Percentiles rank a stretch among this genome's conserved stretches.
Conservation (phyloP, 768 basidiomycete genomes). For the Lentinula sp. region DNA sequence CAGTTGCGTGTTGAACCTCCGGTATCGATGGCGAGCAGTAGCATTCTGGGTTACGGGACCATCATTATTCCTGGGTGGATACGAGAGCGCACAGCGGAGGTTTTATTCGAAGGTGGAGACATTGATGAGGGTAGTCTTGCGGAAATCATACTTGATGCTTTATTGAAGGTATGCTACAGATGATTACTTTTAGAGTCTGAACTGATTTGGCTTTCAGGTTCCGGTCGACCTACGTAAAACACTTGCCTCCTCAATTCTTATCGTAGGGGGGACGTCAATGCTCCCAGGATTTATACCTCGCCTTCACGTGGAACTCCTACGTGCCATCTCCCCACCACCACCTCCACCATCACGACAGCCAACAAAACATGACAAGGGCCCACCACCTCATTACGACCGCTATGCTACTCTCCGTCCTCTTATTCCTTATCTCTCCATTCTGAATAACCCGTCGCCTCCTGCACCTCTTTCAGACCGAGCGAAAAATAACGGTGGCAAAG, state of each 20-base stretch:
- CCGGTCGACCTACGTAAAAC: slow-evolving; percentile 87
- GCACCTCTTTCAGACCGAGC: slow-evolving; percentile 43
- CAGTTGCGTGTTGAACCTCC: slow-evolving; percentile 67
- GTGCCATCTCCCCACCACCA: slow-evolving; percentile 42
- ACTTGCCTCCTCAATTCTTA: slow-evolving; percentile 77
- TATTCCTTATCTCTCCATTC: slow-evolving; percentile 65
- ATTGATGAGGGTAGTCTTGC: slow-evolving; percentile 83
- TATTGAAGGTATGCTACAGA: slow-evolving; percentile 62
- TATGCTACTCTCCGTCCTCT: slow-evolving; percentile 72
- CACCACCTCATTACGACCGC: slow-evolving; percentile 59
- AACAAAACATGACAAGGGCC: slow-evolving; percentile 28
- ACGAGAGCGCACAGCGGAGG: slow-evolving; percentile 84
- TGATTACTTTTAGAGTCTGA: neutral
- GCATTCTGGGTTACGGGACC: slow-evolving; percentile 67
- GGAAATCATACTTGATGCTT: slow-evolving; percentile 70
- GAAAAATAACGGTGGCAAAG: slow-evolving; percentile 66
- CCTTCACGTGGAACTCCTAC: slow-evolving; percentile 72
- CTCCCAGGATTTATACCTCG: slow-evolving; percentile 90
- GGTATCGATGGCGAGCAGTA: slow-evolving; percentile 31
- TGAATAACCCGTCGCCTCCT: slow-evolving; percentile 76
- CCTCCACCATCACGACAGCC: slow-evolving; percentile 24
- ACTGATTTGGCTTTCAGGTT: slow-evolving; percentile 38
- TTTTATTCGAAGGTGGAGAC: slow-evolving; percentile 86
- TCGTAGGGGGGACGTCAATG: slow-evolving; percentile 87
- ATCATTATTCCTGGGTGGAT: slow-evolving; percentile 93